Evolutionary conservation across 441 rosid genomes (phyloP).

Genomic region (Manihot esculenta): DNA sequence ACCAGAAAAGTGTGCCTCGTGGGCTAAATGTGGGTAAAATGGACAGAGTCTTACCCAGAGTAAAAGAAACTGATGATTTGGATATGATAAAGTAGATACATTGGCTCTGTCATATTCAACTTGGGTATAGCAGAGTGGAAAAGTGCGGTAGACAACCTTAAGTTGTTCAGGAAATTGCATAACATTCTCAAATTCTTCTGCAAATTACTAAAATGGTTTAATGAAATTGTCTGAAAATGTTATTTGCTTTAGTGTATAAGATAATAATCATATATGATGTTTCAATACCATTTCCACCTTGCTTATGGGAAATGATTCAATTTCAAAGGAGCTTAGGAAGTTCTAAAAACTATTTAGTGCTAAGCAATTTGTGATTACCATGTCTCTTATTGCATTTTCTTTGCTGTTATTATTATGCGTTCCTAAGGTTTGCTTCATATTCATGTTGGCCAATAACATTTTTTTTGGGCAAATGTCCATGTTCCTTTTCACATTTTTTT

Average conservation of each 20-base stretch:
- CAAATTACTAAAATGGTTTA: not conserved
- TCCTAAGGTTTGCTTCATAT: not conserved
- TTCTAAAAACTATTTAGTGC: not conserved
- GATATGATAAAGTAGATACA: not conserved
- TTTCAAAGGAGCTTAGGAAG: conserved; percentile 2
- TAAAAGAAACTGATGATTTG: too few species aligned
- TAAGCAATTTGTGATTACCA: not conserved
- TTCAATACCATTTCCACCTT: not conserved
- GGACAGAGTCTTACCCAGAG: not conserved
- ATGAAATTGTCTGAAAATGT: not conserved
- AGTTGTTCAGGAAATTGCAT: not conserved
- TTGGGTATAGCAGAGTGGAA: not conserved
- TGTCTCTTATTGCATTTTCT: not conserved
- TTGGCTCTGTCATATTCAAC: not conserved
- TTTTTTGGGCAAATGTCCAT: not conserved
- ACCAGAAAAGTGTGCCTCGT: not conserved
- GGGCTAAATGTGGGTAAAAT: not conserved
- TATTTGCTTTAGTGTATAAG: too few species aligned
- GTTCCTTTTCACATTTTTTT: not conserved
- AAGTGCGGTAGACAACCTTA: not conserved
- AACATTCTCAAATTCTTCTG: not conserved
- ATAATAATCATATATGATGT: not conserved
- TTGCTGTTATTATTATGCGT: not conserved
- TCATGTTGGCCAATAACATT: not conserved
- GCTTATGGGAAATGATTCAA: not conserved